Percentiles rank a stretch among this genome's conserved stretches.
These are phyloP conservation scores for Penicillium coprophilum DNA, from an alignment of 495 filamentous ascomycete genomes.

Conservation along the genomic window DNA sequence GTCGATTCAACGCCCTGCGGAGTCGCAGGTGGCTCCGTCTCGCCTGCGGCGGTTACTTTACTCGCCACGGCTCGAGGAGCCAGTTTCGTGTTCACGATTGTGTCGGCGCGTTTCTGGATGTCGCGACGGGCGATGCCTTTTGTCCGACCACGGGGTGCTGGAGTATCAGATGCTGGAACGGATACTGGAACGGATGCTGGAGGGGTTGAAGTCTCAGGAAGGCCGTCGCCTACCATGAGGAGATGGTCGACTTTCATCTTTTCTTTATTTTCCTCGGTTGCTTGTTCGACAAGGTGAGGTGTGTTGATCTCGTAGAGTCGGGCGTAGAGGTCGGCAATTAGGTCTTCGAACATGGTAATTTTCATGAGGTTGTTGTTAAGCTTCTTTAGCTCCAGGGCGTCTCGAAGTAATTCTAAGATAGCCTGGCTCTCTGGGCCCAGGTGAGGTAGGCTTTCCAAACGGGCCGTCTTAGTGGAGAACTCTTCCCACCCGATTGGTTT, in stretches of 20 bases:
- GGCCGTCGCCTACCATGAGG: constrained; percentile 41
- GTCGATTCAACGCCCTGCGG: constrained; percentile 10
- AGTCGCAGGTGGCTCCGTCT: constrained; percentile 23
- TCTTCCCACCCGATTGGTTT: constrained; percentile 76
- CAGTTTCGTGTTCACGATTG: constrained; percentile 48
- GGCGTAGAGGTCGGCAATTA: constrained; percentile 84
- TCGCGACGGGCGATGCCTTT: constrained; percentile 65
- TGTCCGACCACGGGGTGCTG: constrained; percentile 49
- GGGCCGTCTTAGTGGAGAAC: constrained; percentile 62
- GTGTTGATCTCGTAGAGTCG: constrained; percentile 65
- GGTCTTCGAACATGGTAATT: constrained; percentile 78
- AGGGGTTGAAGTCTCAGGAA: constrained; percentile 39
- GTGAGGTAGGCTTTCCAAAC: constrained; percentile 53
- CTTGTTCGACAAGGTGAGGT: constrained; percentile 46
- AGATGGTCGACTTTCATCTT: constrained; percentile 62
- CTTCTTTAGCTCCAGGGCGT: constrained; percentile 86
- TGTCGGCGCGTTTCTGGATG: constrained; percentile 61
- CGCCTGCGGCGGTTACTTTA: constrained; percentile 28
- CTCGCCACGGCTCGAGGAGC: constrained; percentile 34
- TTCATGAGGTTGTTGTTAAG: constrained; percentile 85
- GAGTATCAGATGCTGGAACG: constrained; percentile 40
- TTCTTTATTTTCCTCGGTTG: constrained; percentile 52
- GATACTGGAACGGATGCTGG: constrained; percentile 37
- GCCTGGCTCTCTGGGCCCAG: constrained; percentile 37
- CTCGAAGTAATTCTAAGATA: constrained; percentile 71